A percentile compares a stretch with the other conserved stretches of the same genome.
These are phyloP conservation scores for Kazachstania kunashirensis DNA, from an alignment of 805 yeast genomes.

Conservation along the genomic window DNA sequence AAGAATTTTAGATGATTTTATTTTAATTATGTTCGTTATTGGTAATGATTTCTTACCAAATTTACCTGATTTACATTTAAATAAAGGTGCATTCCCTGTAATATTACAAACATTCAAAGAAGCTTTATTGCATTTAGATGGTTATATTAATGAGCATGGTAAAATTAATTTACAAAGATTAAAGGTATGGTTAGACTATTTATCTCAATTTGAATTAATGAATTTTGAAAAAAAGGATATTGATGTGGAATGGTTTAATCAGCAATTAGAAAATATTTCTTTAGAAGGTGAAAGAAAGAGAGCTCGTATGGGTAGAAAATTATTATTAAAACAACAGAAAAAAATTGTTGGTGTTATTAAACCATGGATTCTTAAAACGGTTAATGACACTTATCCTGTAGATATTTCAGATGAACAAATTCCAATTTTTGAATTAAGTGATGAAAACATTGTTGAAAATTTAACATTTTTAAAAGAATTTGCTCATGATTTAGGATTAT, in stretches of 20 bases:
- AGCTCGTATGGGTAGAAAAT: constrained; percentile 52
- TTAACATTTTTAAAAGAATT: constrained; percentile 53
- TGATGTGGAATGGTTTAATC: constrained; percentile 87
- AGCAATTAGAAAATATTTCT: constrained; percentile 71
- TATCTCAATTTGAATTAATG: constrained; percentile 73
- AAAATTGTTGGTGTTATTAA: constrained; percentile 50
- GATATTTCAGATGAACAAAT: constrained; percentile 38
- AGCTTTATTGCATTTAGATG: constrained; percentile 62
- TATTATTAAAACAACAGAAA: constrained; percentile 63
- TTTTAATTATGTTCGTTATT: constrained; percentile 82
- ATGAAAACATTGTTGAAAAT: constrained; percentile 33
- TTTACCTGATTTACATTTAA: constrained; percentile 84
- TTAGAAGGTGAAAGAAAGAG: constrained; percentile 62
- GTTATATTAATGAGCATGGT: constrained; percentile 79
- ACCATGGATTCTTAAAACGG: constrained; percentile 37
- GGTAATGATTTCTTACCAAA: constrained; percentile 98
- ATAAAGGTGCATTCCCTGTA: constrained; percentile 95
- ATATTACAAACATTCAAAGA: constrained; percentile 80
- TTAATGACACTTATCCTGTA: constrained; percentile 25
- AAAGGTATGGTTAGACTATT: constrained; percentile 61
- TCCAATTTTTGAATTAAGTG: constrained; percentile 30
- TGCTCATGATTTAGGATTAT: constrained; percentile 57
- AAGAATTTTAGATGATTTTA: constrained; percentile 82
- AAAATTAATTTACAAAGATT: constrained; percentile 66
- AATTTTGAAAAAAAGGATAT: constrained; percentile 76